Evolutionary conservation across 306 rosid genomes (phyloP).

Genomic region (Carpinus viminea): DNA sequence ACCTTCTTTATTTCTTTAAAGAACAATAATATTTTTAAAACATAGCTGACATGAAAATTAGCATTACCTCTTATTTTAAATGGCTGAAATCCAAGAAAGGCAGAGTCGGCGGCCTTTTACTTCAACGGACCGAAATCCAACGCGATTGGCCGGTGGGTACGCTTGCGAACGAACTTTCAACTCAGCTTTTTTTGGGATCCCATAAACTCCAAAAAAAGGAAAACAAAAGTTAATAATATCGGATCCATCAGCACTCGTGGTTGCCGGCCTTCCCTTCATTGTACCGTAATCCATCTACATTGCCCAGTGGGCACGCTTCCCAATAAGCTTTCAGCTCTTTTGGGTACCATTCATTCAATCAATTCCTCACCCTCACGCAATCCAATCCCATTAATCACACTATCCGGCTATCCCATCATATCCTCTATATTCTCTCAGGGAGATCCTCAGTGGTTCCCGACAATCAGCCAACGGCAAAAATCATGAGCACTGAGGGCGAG

Average conservation of each 20-base stretch:
- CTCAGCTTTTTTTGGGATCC: not conserved
- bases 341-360: not conserved
- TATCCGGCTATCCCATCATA: not conserved
- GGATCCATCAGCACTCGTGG: not conserved
- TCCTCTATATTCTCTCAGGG: not conserved
- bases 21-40: too few species aligned
- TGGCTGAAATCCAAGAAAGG: not conserved
- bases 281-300: not conserved
- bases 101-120: not conserved
- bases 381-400: too few species aligned
- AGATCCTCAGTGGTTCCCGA: not conserved
- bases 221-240: too few species aligned
- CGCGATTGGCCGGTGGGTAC: not conserved
- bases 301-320: not conserved
- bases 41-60: too few species aligned
- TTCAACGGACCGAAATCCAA: not conserved
- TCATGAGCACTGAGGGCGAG: conserved; percentile 55
- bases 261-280: not conserved
- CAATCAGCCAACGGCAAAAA: not conserved
- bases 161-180: not conserved
- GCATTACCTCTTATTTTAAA: too few species aligned
- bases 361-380: not conserved
- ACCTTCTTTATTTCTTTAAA: too few species aligned
- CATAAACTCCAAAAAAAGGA: too few species aligned
- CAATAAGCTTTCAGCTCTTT: not conserved